A percentile compares a stretch with the other conserved stretches of the same genome.
Conservation (phyloP, 2,329 filamentous ascomycete genomes). For the Diaporthe nobilis region DNA sequence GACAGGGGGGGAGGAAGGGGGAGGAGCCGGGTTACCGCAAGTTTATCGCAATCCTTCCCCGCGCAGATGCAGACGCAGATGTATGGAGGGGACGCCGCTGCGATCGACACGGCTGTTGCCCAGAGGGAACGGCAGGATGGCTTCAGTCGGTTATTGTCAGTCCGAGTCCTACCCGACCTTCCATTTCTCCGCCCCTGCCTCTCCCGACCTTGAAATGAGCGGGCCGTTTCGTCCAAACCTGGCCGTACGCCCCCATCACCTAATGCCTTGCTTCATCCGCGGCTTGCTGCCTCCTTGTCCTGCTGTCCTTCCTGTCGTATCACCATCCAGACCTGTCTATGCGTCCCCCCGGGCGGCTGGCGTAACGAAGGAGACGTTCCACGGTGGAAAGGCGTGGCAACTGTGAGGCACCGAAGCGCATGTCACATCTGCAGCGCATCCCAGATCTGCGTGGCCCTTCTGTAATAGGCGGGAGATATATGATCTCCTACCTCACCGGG, state of each 20-base stretch:
- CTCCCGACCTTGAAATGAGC: slow-evolving; percentile 3
- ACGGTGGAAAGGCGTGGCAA: slow-evolving; percentile 18
- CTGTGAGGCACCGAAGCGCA: not conserved
- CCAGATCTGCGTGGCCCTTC: slow-evolving; percentile 22
- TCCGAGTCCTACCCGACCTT: slow-evolving; percentile 27
- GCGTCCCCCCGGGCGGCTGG: slow-evolving; percentile 1
- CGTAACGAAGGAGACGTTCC: slow-evolving; percentile 6
- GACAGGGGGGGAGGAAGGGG: not conserved
- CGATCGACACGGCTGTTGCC: slow-evolving; percentile 28
- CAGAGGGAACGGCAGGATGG: slow-evolving; percentile 18
- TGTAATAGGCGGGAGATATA: slow-evolving; percentile 32
- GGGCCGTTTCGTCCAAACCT: slow-evolving; percentile 2
- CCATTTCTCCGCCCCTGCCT: slow-evolving; percentile 33
- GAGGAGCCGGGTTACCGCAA: slow-evolving; percentile 21
- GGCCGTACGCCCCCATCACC: not conserved
- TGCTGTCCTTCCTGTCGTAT: slow-evolving; percentile 11
- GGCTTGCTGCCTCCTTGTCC: slow-evolving; percentile 13
- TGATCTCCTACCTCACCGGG: slow-evolving; percentile 37
- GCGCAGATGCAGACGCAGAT: not conserved
- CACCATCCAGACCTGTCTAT: slow-evolving; percentile 7
- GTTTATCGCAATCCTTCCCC: slow-evolving; percentile 5
- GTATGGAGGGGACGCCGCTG: slow-evolving; percentile 8
- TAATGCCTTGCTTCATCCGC: not conserved
- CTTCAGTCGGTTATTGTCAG: slow-evolving; percentile 24
- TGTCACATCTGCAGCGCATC: slow-evolving; percentile 22